phyloP scores from a whole-genome alignment of 306 rosid species.

The Betula pendula region DNA sequence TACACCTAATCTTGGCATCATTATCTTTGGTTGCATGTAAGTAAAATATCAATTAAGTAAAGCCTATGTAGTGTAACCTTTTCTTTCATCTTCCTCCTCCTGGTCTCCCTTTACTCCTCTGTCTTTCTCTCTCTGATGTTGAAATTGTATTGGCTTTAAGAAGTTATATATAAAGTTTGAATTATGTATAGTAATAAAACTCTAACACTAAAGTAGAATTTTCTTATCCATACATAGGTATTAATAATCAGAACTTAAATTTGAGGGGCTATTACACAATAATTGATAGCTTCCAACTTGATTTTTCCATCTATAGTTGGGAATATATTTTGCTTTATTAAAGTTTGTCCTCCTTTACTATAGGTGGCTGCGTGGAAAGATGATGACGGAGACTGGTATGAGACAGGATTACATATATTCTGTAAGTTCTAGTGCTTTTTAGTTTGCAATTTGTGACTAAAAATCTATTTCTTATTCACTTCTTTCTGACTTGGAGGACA shows the following conservation, averaged over 20 bases:
- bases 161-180: not conserved
- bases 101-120: not conserved
- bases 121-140: constrained; percentile 5
- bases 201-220: not conserved
- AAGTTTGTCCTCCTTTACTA: constrained; percentile 24
- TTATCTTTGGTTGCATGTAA: not conserved
- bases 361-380: constrained; percentile 99
- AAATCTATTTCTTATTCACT: not conserved
- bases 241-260: constrained; percentile 9
- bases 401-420: constrained; percentile 95
- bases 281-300: constrained; percentile 6
- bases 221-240: not conserved
- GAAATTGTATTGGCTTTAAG: not conserved
- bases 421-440: constrained; percentile 56
- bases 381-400: constrained; percentile 95
- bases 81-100: not conserved
- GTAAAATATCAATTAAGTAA: not conserved
- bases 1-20: not conserved
- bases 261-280: constrained; percentile 5
- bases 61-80: not conserved
- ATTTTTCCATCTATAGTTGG: constrained; percentile 15
- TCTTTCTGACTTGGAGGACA: not conserved
- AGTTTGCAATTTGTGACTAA: not conserved
- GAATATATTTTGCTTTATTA: constrained; percentile 15
- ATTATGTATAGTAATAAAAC: not conserved